These are phyloP conservation scores for Colletotrichum graminicola DNA, from an alignment of 2,329 filamentous ascomycete species.

Conservation along the genomic window DNA sequence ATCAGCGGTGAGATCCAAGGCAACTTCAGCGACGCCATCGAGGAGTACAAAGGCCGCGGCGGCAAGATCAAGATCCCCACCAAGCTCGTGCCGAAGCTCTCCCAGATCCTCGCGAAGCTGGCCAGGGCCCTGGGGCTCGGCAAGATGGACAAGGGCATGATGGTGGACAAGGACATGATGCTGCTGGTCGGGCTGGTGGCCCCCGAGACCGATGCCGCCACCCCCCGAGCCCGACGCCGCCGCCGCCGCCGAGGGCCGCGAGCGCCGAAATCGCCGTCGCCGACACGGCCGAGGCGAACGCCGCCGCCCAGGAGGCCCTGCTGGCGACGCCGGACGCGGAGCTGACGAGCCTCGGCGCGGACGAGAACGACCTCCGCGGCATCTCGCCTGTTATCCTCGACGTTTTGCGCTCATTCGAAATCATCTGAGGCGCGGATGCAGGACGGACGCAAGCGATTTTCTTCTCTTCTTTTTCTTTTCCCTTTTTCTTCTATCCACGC, in stretches of 20 bases:
- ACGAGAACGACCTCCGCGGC: slow-evolving; percentile 34
- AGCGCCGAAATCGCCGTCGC: slow-evolving; percentile 16
- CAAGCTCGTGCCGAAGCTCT: slow-evolving; percentile 29
- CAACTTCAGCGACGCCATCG: slow-evolving; percentile 23
- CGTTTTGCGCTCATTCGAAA: slow-evolving; percentile 23
- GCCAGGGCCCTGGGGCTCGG: slow-evolving; percentile 32
- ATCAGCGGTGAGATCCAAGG: slow-evolving; percentile 19
- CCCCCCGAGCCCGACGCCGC: not conserved
- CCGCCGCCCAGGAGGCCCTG: not conserved
- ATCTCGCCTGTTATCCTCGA: slow-evolving; percentile 28
- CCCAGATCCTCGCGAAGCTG: slow-evolving; percentile 27
- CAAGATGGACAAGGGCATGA: not conserved
- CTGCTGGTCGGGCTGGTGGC: not conserved
- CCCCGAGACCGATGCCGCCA: not conserved
- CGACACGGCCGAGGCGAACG: slow-evolving; percentile 24
- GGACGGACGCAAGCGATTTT: not conserved
- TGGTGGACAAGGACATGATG: not conserved
- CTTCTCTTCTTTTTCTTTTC: not conserved
- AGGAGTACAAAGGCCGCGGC: slow-evolving; percentile 27
- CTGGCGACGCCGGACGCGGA: not conserved
- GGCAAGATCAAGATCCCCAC: slow-evolving; percentile 39
- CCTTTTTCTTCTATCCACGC: too few species aligned
- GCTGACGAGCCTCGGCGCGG: not conserved
- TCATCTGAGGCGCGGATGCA: slow-evolving; percentile 1
- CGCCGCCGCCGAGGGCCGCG: not conserved